Base-by-base conservation (phyloP, 176 grass and related monocot genomes). In the Musa troglodytarum region DNA sequence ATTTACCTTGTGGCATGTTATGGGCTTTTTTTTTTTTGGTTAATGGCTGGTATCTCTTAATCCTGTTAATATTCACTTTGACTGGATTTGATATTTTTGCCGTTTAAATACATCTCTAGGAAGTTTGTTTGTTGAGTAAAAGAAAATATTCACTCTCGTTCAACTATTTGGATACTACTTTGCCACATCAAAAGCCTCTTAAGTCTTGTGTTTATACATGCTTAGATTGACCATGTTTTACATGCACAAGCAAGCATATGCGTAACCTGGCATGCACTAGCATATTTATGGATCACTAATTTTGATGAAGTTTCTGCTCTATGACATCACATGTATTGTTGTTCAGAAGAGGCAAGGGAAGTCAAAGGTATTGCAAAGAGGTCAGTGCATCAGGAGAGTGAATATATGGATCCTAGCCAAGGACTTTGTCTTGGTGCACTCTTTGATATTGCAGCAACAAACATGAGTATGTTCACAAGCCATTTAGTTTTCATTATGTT, bases 391-490 rank as follows among this genome's bases (percentile, higher is more conserved):
- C 86, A 93, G 75, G 94, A 98, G 83, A 88, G 86, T 71, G 85
- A 89, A 56, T 98, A 93, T 72, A 93, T 98, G 90, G 88, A 93
- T 83, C 90, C 94, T 50, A 80, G 83, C 73, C 94, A 98, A 73
- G 84, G 86, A 50, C 86, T 98, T 72, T 98, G 94, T 76, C 88
- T 98, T 80, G 94, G 94, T 78, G 94, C 94, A 82, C 81, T 98
- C 13, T 98, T 98, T 85, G 85, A 98, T 61, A 98, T 98, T 56
- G 94, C 94, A 82, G 90, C 94, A 22, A 98, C 94, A 82, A 98
- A 93, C 57, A 88, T 93, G 72, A 77, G 69, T 59, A n/a, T 53
- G 21, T 34, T 86, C 17, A 52, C 74, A 43, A 68, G 53, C 22
- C 56, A 73, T 20, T 56, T 63, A 75, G 20, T 56, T 70, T 76